Base-by-base conservation (phyloP, 2,329 filamentous ascomycete genomes). In the Nothomitra cinnamomea region DNA sequence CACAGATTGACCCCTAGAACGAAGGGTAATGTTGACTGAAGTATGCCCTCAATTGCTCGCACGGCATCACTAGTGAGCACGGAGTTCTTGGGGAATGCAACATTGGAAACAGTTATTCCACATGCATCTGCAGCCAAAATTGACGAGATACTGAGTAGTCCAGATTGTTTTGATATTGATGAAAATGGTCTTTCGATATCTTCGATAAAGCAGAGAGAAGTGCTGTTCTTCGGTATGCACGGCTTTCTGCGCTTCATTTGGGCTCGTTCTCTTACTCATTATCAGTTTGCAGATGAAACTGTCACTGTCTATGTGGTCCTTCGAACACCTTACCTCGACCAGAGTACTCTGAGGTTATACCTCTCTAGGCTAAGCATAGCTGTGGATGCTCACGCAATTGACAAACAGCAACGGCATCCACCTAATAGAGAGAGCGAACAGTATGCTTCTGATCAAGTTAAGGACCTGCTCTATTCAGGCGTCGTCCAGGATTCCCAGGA, bases 301-400 rank as follows among this genome's bases (percentile, higher is more conserved):
- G 74, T 85, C 54, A 71, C 81, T 57, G 73, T 87, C 17, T 79
- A 85, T 61, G 69, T 88, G 57, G 72, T 86, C 10, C 73, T 89
- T 55, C 77, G 77, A 60, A 80, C 80, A 7, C 79, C 80, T 2
- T 72, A 75, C 61, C 70, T 76, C 54, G 74, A 79, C 54, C 75
- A 83, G 56, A 64, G 70, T 32, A 69, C 70, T 0, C 67, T 87
- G 19, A 72, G 75, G 54, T 72, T 75, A 36, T 79, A 79, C 54
- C 69, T 87, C 36, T 70, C 72, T 51, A 73, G 82, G 54, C 68
- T 88, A n/a, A 71, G 75, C 22, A 73, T 88, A 55, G 78, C 74
- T 45, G 66, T 89, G 6, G 82, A 88, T 60, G 78, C 76, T 1
- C 79, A 82, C 56, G 76, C 85, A 38, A 67, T 77, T 54, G 83